Percentiles rank a stretch among this genome's conserved stretches.
These are phyloP conservation scores for Pichia sp. DNA, from an alignment of 1,139 yeast genomes.

Conservation along the genomic window DNA sequence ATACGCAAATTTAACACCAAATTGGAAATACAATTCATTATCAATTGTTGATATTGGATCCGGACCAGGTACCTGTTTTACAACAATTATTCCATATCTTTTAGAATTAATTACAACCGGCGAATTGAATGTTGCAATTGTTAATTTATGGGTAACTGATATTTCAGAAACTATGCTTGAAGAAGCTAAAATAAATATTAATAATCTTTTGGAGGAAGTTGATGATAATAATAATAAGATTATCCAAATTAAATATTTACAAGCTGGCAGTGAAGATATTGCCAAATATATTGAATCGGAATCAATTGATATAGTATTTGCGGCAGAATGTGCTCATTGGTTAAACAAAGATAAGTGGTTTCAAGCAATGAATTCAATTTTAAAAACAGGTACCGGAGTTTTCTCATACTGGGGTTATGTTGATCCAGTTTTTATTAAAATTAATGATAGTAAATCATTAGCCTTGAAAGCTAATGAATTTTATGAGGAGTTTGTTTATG, in stretches of 20 bases:
- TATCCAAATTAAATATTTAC: slow-evolving; percentile 21
- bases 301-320: slow-evolving; percentile 55
- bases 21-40: slow-evolving; percentile 2
- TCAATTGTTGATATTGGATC: slow-evolving; percentile 62
- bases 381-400: slow-evolving; percentile 51
- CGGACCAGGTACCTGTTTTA: slow-evolving; percentile 59
- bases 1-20: slow-evolving; percentile 23
- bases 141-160: slow-evolving; percentile 59
- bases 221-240: neutral
- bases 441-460: slow-evolving; percentile 19
- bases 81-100: slow-evolving; percentile 8
- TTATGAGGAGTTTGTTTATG: slow-evolving; percentile 34
- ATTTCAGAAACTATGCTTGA: slow-evolving; percentile 58
- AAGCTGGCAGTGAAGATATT: slow-evolving; percentile 31
- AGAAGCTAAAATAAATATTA: slow-evolving; percentile 19
- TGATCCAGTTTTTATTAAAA: slow-evolving; percentile 48
- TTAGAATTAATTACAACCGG: neutral
- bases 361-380: slow-evolving; percentile 40
- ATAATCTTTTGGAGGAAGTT: neutral
- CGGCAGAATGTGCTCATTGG: slow-evolving; percentile 83
- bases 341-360: slow-evolving; percentile 52
- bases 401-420: slow-evolving; percentile 76
- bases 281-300: slow-evolving; percentile 17
- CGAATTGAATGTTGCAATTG: slow-evolving; percentile 32
- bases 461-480: slow-evolving; percentile 35